Conservation (phyloP, 2,329 filamentous ascomycete genomes). For the Scedosporium apiospermum region DNA sequence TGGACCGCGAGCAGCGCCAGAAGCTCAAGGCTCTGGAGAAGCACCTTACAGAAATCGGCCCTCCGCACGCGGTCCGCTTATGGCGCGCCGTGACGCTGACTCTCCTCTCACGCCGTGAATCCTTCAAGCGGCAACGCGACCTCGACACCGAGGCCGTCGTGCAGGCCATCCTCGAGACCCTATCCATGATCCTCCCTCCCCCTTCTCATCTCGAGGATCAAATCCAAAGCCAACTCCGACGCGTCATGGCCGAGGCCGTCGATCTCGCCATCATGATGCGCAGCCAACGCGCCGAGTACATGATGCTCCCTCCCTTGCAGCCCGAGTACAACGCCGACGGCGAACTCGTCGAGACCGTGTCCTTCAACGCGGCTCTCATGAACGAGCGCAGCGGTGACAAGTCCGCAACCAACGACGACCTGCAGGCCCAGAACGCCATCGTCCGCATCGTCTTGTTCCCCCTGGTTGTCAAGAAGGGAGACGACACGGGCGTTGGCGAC, state of each 20-base stretch:
- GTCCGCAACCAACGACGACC: slow-evolving; percentile 58
- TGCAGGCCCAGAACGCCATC: slow-evolving; percentile 65
- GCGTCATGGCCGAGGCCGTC: slow-evolving; percentile 81
- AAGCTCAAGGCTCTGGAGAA: slow-evolving; percentile 96
- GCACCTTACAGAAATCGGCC: slow-evolving; percentile 78
- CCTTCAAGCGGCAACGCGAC: slow-evolving; percentile 75
- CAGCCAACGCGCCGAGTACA: slow-evolving; percentile 91
- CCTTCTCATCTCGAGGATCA: slow-evolving; percentile 71
- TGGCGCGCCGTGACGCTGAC: slow-evolving; percentile 96
- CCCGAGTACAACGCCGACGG: slow-evolving; percentile 93
- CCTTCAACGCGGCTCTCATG: slow-evolving; percentile 91
- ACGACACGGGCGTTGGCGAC: slow-evolving; percentile 77
- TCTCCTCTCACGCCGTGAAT: slow-evolving; percentile 67
- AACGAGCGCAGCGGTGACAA: slow-evolving; percentile 71
- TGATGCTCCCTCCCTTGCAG: slow-evolving; percentile 92
- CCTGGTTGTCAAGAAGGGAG: slow-evolving; percentile 89
- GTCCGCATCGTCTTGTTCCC: slow-evolving; percentile 94
- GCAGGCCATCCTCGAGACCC: slow-evolving; percentile 69
- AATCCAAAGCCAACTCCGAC: slow-evolving; percentile 74
- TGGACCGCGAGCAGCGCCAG: slow-evolving; percentile 95
- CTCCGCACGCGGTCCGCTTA: slow-evolving; percentile 79
- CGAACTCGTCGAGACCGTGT: slow-evolving; percentile 76
- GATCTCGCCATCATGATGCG: slow-evolving; percentile 94
- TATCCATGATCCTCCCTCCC: slow-evolving; percentile 78
- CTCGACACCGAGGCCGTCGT: slow-evolving; percentile 95